Evolutionary conservation across 371 early-diverging fungal species (phyloP), one percentile per base, ranked within the genome.

Genomic region (Lichtheimia hyalospora): DNA sequence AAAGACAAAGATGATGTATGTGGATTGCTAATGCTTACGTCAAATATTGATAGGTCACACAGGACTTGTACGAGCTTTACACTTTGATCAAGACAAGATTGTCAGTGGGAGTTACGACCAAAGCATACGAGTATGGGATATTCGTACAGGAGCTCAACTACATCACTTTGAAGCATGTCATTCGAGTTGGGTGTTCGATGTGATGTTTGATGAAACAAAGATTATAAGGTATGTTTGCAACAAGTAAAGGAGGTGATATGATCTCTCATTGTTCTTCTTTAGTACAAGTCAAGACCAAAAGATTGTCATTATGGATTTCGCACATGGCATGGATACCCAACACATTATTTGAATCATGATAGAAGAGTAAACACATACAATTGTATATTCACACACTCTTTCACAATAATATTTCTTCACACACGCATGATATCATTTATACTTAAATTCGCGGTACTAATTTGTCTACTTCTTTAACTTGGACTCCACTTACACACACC

Each of bases 81-180:
- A 90, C 49, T 91, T 84, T 59, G 74, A 74, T 10, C 81, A 86
- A 10, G 74, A 84, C 41, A 77, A 77, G 57, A 64, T 79, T 53
- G 69, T 79, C 5, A 79, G 80, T 21, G 74, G 70, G 1, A 70
- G 80, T n/a, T 97, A 97, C 69, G 99, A 99, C 74, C 92, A 94
- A 63, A 89, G 92, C 3, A 89, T 99, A 55, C 96, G 95, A 65
- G 92, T 98, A 42, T 98, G 96, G 95, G 93, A 97, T 69, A 74
- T 87, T 27, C 64, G 63, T 5, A 70, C 76, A 1, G 76, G 80
- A 2, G 55, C 41, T 16, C 71, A 74, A 43, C 42, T 74, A 5
- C 64, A 89, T 23, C 79, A 87, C 65, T 85, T 90, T 53, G 75
- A 82, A 57, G 81, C 82, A 34, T 92, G 88, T 34, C 92, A 95